These are phyloP conservation scores for Calocybe indica DNA, from an alignment of 768 basidiomycete species.

Conservation along the genomic window DNA sequence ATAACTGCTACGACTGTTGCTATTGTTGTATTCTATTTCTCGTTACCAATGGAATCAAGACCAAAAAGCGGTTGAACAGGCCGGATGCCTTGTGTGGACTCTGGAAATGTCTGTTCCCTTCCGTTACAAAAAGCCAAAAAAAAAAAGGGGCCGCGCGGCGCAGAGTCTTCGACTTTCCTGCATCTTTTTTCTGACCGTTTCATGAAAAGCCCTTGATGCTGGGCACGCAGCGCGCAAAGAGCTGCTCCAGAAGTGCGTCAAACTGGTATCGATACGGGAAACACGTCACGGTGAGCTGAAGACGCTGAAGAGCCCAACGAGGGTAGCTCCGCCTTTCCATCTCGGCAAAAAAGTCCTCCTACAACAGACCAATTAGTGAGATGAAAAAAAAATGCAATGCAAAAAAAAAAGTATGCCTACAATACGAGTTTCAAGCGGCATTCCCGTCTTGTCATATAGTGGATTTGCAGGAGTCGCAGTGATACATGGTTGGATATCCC, in stretches of 20 bases:
- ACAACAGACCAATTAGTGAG: not conserved
- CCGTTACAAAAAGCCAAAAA: no score
- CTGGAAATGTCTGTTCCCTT: no score
- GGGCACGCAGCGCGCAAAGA: conserved; percentile 28
- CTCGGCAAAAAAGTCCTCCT: conserved; percentile 27
- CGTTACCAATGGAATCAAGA: no score
- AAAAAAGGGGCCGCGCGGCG: no score
- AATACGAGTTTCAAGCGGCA: conserved; percentile 21
- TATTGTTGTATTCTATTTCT: no score
- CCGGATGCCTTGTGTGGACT: no score
- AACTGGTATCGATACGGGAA: conserved; percentile 24
- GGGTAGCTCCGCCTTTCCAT: conserved; percentile 27
- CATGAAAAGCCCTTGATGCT: conserved; percentile 5
- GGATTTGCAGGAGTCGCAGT: conserved; percentile 10
- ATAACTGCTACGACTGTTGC: no score
- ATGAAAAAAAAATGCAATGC: not conserved
- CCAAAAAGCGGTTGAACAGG: no score
- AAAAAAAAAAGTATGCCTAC: not conserved
- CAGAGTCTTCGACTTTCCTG: no score
- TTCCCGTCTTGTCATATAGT: conserved; percentile 8
- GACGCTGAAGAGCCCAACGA: conserved; percentile 23
- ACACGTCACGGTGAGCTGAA: conserved; percentile 27
- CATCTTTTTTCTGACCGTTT: no score
- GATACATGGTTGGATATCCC: conserved; percentile 27
- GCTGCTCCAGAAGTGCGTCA: conserved; percentile 22